phyloP scores from a whole-genome alignment of 1,284 basidiomycete genomes.

The Pseudozyma sp. region DNA sequence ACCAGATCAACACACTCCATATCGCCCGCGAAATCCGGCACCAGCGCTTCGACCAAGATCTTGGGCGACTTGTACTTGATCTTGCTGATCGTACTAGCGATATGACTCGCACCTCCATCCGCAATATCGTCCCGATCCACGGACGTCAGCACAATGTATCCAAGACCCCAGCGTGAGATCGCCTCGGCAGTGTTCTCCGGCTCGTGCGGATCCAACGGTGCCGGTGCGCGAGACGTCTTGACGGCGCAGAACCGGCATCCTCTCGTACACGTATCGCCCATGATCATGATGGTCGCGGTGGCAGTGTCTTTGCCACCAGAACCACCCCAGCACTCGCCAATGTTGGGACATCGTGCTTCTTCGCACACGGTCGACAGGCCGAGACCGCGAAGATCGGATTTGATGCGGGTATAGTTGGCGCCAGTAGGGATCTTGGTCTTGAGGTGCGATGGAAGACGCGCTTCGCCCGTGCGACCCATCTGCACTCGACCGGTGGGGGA shows the following conservation, averaged over 20 bases:
- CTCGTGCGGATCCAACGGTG: slow-evolving; percentile 93
- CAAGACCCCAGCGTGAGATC: slow-evolving; percentile 96
- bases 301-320: slow-evolving; percentile 79
- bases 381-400: slow-evolving; percentile 91
- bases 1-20: slow-evolving; percentile 82
- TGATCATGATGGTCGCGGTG: slow-evolving; percentile 92
- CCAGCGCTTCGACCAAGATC: slow-evolving; percentile 95
- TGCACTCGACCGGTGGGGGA: slow-evolving; percentile 32
- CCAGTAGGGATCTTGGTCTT: slow-evolving; percentile 88
- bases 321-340: slow-evolving; percentile 99
- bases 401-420: slow-evolving; percentile 88
- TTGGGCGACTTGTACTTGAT: slow-evolving; percentile 94
- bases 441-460: slow-evolving; percentile 85
- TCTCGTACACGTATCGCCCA: slow-evolving; percentile 99
- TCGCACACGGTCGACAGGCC: slow-evolving; percentile 96
- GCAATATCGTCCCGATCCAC: slow-evolving; percentile 95
- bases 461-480: slow-evolving; percentile 57
- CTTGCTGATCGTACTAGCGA: slow-evolving; percentile 91
- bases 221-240: slow-evolving; percentile 88
- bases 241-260: slow-evolving; percentile 98
- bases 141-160: slow-evolving; percentile 96
- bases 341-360: slow-evolving; percentile 98
- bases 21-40: slow-evolving; percentile 90
- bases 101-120: slow-evolving; percentile 92
- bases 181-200: slow-evolving; percentile 99